Evolutionary conservation across 169 alveolate species (phyloP), one percentile per base, ranked within the genome.

Genomic region (Neospora caninum): DNA sequence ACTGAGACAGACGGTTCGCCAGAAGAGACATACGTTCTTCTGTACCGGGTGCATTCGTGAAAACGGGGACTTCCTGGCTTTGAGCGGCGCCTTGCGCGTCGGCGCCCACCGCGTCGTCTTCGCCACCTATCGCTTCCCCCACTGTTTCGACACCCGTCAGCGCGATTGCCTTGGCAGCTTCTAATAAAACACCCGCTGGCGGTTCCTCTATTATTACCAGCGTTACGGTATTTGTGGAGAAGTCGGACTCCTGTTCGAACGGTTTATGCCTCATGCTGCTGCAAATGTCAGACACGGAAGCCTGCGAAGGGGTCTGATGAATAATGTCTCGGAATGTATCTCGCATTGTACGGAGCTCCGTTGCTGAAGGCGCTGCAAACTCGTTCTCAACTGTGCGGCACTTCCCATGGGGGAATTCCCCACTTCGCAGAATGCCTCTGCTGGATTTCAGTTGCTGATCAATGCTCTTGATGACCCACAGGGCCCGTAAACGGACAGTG

Each of bases 381-480:
- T 25, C 82, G 36, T 45, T 88, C 34, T 9, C 82, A 13, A 45
- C 53, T 25, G 92, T 10, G 58, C 34, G 22, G 38, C 91, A 78
- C 39, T 93, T 41, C 36, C 73, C 83, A 16, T 16, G 38, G 34
- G 94, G 94, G 38, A 78, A 73, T 29, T 70, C 80, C 0, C 94
- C 91, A 36, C 64, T 69, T 18, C 93, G 93, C 0, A 88, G 82
- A 18, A 69, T 4, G 16, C 91, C 94, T 6, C 34, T 39, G 0
- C 38, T 42, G 22, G 58, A 25, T 25, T 42, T 31, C 4, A 38
- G 36, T 16, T 73, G 38, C 43, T 80, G 73, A 13, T 91, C 94
- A 9, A 91, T 39, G 92, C 94, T 91, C 4, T 91, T 70, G 39
- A 91, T 91, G n/a, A 91, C 27, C 94, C 94, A 91, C 64, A 91